Evolutionary conservation across 2,329 filamentous ascomycete species (phyloP).

Genomic region (Beauveria sp.): DNA sequence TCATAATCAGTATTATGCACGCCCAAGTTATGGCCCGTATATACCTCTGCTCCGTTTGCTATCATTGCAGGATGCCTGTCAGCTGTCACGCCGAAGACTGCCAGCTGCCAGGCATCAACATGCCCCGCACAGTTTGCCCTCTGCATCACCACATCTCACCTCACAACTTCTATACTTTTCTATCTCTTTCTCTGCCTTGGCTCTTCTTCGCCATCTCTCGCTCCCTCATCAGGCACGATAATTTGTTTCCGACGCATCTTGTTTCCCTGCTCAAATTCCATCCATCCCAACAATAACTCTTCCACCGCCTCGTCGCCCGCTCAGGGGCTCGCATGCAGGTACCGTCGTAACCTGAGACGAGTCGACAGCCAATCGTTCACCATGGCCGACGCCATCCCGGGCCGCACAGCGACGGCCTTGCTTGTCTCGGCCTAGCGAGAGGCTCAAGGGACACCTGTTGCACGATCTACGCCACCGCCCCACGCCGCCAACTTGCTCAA

Average conservation of each 20-base stretch:
- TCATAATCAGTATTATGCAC: not conserved
- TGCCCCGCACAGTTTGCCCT: not conserved
- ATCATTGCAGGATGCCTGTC: not conserved
- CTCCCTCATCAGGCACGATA: not conserved
- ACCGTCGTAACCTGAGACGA: slow-evolving; percentile 26
- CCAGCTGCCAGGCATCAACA: not conserved
- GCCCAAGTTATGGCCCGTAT: too few species aligned
- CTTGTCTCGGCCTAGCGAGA: slow-evolving; percentile 1
- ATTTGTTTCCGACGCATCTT: not conserved
- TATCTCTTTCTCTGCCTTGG: not conserved
- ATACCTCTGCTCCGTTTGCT: too few species aligned
- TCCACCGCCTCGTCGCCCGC: not conserved
- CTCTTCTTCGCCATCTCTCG: not conserved
- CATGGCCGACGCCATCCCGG: slow-evolving; percentile 9
- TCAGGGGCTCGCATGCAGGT: slow-evolving; percentile 19
- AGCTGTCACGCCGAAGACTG: not conserved
- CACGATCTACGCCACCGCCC: slow-evolving; percentile 8
- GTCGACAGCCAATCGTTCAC: slow-evolving; percentile 22
- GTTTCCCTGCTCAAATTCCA: not conserved
- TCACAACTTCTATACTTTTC: not conserved
- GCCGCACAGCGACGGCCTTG: not conserved
- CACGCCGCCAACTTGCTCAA: not conserved
- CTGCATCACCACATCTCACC: not conserved
- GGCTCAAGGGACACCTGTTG: not conserved
- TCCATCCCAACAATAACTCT: not conserved